phyloP scores from a whole-genome alignment of 75 land plant genomes.

The Cupressus sempervirens region DNA sequence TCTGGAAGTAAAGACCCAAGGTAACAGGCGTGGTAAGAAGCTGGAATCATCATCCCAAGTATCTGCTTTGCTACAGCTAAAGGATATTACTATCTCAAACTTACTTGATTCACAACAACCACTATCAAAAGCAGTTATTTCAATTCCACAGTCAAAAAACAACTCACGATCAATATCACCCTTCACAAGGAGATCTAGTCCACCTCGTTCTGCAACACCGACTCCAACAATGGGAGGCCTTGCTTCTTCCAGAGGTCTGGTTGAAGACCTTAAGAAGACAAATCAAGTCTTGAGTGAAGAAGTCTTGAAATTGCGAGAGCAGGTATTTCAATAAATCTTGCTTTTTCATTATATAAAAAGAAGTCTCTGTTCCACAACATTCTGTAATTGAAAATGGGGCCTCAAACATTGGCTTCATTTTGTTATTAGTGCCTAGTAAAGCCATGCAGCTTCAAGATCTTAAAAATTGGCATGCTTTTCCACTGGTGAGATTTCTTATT shows the following conservation, averaged over 20 bases:
- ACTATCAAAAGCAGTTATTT: constrained; percentile 31
- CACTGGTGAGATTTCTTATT: background rate
- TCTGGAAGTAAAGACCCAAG: constrained; percentile 3
- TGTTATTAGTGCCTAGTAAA: background rate
- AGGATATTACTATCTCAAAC: constrained; percentile 41
- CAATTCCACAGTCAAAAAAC: constrained; percentile 25
- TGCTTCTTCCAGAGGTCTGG: constrained; percentile 45
- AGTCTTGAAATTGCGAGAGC: constrained; percentile 42
- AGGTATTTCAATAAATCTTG: constrained; percentile 28
- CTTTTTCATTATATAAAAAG: background rate
- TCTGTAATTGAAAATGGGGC: background rate
- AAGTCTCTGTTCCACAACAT: background rate
- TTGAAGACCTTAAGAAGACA: constrained; percentile 75
- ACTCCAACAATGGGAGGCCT: constrained; percentile 34
- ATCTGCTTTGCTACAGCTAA: constrained; percentile 28
- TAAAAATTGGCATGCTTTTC: background rate
- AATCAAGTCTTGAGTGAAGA: constrained; percentile 65
- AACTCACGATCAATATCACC: constrained; percentile 50
- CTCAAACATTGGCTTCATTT: background rate
- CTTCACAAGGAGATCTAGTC: constrained; percentile 64
- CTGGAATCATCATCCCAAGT: constrained; percentile 22
- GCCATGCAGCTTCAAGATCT: background rate
- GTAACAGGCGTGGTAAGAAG: constrained; percentile 11
- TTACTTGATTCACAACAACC: constrained; percentile 38
- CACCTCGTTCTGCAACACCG: constrained; percentile 53